A percentile compares a stretch with the other conserved stretches of the same genome.
Conservation (phyloP, 1,139 yeast genomes). For the Trichomonascaceae sp. region DNA sequence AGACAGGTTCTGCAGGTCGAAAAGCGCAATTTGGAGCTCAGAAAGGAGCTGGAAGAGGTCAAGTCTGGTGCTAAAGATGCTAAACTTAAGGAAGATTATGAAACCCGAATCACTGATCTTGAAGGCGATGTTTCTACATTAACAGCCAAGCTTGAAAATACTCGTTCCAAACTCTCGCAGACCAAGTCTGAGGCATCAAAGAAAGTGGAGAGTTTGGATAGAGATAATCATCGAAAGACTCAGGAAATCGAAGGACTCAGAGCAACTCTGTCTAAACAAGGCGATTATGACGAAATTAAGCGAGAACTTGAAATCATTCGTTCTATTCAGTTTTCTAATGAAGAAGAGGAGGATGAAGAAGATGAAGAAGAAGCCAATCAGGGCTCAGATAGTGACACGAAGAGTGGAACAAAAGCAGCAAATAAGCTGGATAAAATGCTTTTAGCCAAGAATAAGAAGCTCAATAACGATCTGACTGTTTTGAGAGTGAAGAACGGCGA, state of each 20-base stretch:
- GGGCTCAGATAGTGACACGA: constrained; percentile 9
- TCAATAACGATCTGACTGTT: constrained; percentile 55
- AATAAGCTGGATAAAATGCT: constrained; percentile 37
- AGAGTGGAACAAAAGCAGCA: constrained; percentile 27
- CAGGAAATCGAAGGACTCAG: constrained; percentile 49
- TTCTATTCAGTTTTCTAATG: constrained; percentile 13
- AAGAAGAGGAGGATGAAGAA: constrained; percentile 25
- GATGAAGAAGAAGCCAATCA: constrained; percentile 28
- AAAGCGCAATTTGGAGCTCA: constrained; percentile 66
- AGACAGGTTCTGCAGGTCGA: constrained; percentile 66
- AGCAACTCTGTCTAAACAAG: constrained; percentile 58
- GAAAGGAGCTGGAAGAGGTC: constrained; percentile 54
- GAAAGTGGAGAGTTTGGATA: constrained; percentile 35
- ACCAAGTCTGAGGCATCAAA: constrained; percentile 28
- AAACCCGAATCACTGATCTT: constrained; percentile 29
- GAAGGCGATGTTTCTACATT: constrained; percentile 50
- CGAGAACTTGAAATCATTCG: constrained; percentile 66
- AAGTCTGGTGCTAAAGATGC: constrained; percentile 42
- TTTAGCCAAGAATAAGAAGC: constrained; percentile 52
- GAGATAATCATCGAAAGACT: constrained; percentile 45
- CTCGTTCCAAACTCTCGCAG: constrained; percentile 21
- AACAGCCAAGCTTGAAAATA: constrained; percentile 52
- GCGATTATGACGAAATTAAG: constrained; percentile 76
- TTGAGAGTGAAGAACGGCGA: constrained; percentile 49
- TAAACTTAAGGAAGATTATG: constrained; percentile 41